Base-by-base conservation (phyloP, 306 rosid genomes). In the Vigna unguiculata region DNA sequence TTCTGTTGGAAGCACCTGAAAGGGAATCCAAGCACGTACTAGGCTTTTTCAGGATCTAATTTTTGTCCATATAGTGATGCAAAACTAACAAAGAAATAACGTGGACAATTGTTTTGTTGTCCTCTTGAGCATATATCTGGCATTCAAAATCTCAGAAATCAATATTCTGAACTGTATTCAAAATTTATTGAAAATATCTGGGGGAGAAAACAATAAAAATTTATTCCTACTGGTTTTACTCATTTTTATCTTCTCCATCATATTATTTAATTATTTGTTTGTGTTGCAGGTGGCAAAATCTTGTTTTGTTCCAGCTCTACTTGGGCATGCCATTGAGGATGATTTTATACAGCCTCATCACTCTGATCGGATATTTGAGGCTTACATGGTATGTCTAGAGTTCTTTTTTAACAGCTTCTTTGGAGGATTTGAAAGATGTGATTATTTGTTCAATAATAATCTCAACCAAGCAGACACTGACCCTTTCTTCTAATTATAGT, bases 261-360 rank as follows among this genome's bases (percentile, higher is more conserved):
- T 72, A 69, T 60, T 53, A 67, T 49, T 55, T 75, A 52, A 61
- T 69, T 59, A 53, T 78, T 74, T 80, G 55, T 80, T 69, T 79
- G 36, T 45, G 43, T 51, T 76, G 66, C 85, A 96, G 99, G 99
- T 92, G 71, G 99, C 99, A 80, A 91, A 87, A 71, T 83, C 93
- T 63, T 91, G 98, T 82, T 96, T 96, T 74, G 99, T 96, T 72
- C 99, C 99, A 30, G 93, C 89, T 78, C 78, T 92, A 53, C 71
- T 96, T 59, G 99, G 99, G 53, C 99, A 96, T 78, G 99, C 93
- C 81, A 91, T 82, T 78, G 98, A 96, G 1, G 99, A 96, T 81
- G 99, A 96, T 86, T 92, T 96, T 72, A 96, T 96, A 82, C 92
- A 78, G 10, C 98, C 99, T 53, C 98, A 89, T 83, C 99, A 96